A percentile compares a stretch with the other conserved stretches of the same genome.
Evolutionary conservation across 129 eudicot genomes (phyloP).

Genomic region (Flaveria brownii): DNA sequence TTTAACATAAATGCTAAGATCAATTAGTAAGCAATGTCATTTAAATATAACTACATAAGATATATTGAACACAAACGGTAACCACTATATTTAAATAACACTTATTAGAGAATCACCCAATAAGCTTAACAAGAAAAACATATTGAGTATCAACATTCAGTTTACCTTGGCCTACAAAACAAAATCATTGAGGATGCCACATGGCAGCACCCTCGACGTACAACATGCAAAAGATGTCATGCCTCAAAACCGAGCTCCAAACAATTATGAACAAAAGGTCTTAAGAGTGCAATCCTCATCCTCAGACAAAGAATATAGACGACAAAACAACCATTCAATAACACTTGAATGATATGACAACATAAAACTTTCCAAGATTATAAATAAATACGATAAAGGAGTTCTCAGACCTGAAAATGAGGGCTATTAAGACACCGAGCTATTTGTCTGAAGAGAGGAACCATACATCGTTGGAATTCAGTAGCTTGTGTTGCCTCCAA

Average conservation of each 20-base stretch:
- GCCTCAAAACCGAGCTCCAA: neutral
- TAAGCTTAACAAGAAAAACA: neutral
- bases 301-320: neutral
- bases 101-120: neutral
- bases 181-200: neutral
- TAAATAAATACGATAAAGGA: neutral
- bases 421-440: slow-evolving; percentile 74
- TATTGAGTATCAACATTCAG: neutral
- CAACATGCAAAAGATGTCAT: neutral
- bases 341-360: neutral
- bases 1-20: neutral
- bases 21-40: neutral
- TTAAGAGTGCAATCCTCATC: neutral
- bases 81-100: neutral
- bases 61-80: neutral
- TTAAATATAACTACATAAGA: neutral
- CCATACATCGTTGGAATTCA: slow-evolving; percentile 74
- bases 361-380: neutral
- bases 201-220: neutral
- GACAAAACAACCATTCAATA: neutral
- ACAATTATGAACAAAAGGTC: neutral
- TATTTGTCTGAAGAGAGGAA: slow-evolving; percentile 71
- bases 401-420: slow-evolving; percentile 68
- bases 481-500: slow-evolving; percentile 67
- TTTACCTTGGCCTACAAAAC: neutral